phyloP scores from a whole-genome alignment of 805 yeast species.

The Barnettozyma siamensis region DNA sequence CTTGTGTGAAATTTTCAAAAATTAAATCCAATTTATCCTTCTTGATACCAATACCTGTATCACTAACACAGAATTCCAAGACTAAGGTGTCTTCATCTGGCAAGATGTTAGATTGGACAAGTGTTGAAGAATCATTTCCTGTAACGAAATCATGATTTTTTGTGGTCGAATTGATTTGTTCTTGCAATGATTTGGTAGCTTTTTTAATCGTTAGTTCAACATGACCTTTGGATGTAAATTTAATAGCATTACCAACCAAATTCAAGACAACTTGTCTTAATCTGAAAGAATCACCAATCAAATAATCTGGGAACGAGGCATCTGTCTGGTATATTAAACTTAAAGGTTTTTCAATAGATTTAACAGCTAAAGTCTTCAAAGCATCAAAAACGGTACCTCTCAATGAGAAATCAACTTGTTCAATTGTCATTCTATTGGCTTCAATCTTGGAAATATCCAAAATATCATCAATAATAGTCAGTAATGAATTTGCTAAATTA shows the following conservation, averaged over 20 bases:
- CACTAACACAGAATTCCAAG: constrained; percentile 80
- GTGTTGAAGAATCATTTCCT: constrained; percentile 20
- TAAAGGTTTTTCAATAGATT: constrained; percentile 80
- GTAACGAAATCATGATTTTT: constrained; percentile 25
- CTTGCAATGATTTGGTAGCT: constrained; percentile 28
- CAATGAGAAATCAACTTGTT: constrained; percentile 77
- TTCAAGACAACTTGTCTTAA: constrained; percentile 81
- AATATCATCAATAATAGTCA: constrained; percentile 85
- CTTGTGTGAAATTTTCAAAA: constrained; percentile 87
- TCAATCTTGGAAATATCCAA: constrained; percentile 90
- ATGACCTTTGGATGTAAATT: constrained; percentile 77
- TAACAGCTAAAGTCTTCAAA: constrained; percentile 80
- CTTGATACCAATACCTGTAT: constrained; percentile 86
- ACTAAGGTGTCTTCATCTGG: constrained; percentile 63
- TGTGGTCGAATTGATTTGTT: constrained; percentile 20
- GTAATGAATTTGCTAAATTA: constrained; percentile 76
- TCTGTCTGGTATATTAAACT: constrained; percentile 78
- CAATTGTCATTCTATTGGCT: constrained; percentile 90
- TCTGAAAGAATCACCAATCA: constrained; percentile 85
- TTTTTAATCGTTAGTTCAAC: constrained; percentile 71
- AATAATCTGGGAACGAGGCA: constrained; percentile 78
- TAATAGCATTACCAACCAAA: constrained; percentile 84
- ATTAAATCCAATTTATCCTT: constrained; percentile 76
- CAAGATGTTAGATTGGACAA: constrained; percentile 38
- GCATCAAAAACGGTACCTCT: constrained; percentile 89